Base-by-base conservation (phyloP, 768 basidiomycete genomes). In the Saitozyma sp. region DNA sequence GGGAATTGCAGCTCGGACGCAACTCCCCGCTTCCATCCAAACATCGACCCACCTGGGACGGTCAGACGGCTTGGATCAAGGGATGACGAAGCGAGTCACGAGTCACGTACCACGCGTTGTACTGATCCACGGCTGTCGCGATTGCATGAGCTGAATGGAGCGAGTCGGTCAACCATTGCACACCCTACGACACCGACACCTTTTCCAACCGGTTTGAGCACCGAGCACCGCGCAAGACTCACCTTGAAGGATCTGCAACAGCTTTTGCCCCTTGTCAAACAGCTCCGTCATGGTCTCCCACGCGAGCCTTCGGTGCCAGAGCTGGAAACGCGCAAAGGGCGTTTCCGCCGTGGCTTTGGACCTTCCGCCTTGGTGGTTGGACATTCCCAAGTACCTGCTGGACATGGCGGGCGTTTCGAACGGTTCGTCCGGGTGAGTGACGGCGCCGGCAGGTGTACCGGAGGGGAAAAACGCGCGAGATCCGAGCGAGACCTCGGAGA, bases 231-330 rank as follows among this genome's bases (percentile, higher is more conserved):
- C 29, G 29, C 29, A 29, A 29, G 29, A 29, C 29, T 29, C 29
- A 29, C 29, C 29, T 29, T 29, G 29, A 29, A 29, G 29, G 43
- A 66, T 62, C 20, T 69, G 56, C 29, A 73, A 40, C n/a, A 75
- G 59, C 59, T 68, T 66, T 52, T 66, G 59, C 5, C 69, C 71
- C 9, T 48, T 42, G 42, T 72, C 71, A 46, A 75, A 56, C 38
- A 56, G 58, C 8, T 46, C 17, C 1, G 65, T 29, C 8, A 66
- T 57, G 6, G 41, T 56, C 45, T 67, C 61, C 38, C 68, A 68
- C 14, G 74, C 64, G 41, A 72, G 72, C 14, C 74, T 50, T 20
- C 74, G 53, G 56, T 75, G 74, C 74, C 74, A 75, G 16, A 70
- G 16, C 56, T 71, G 66, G 49, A 72, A 75, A 13, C 65, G 52